These are phyloP conservation scores for Colletotrichum sidae DNA, from an alignment of 2,329 filamentous ascomycete genomes.

Conservation along the genomic window DNA sequence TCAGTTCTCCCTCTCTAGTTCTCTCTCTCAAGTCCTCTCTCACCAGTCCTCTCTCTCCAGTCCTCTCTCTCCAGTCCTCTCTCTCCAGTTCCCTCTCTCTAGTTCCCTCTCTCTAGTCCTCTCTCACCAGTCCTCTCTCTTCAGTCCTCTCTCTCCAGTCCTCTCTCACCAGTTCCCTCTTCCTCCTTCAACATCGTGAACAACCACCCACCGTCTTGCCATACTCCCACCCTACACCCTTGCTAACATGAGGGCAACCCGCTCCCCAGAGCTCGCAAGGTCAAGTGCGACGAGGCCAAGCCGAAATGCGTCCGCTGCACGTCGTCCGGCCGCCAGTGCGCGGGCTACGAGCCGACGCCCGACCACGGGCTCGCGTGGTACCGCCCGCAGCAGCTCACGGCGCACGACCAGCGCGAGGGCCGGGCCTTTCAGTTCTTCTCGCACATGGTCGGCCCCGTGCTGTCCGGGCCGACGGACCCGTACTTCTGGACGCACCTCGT, in stretches of 20 bases:
- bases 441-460: conserved; percentile 28
- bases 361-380: conserved; percentile 35
- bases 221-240: not conserved
- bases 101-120: not conserved
- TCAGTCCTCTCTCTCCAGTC: too few relatives aligned
- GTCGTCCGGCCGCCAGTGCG: conserved; percentile 60
- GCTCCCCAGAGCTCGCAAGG: conserved; percentile 59
- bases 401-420: conserved; percentile 39
- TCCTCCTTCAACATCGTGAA: too few relatives aligned
- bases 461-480: conserved; percentile 33
- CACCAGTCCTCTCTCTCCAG: too few relatives aligned
- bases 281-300: conserved; percentile 69
- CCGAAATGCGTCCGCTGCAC: conserved; percentile 64
- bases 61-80: not conserved
- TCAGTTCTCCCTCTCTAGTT: too few relatives aligned
- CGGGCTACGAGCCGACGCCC: conserved; percentile 27
- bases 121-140: too few relatives aligned
- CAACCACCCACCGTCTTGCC: too few relatives aligned
- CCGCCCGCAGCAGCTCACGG: conserved; percentile 33
- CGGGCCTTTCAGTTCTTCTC: conserved; percentile 36
- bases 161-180: too few relatives aligned
- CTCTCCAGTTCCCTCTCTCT: too few relatives aligned
- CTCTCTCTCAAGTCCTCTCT: too few relatives aligned
- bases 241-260: not conserved
- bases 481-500: conserved; percentile 59